Conservation (phyloP, 1,139 yeast species). For the Magnusiomyces ingens region DNA sequence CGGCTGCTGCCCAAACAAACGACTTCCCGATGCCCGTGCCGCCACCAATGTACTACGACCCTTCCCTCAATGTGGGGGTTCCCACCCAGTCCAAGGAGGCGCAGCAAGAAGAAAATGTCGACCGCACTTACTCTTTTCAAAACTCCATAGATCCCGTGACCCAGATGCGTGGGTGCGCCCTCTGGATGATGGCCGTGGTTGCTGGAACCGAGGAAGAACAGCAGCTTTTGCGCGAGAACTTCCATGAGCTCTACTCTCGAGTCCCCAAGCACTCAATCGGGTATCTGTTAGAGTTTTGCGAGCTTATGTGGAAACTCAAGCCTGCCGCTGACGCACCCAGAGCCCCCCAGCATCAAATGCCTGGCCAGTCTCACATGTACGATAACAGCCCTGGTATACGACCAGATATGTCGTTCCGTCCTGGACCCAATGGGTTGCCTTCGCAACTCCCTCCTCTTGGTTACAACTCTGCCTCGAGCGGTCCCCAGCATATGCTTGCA, state of each 20-base stretch:
- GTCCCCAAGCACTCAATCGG: background rate
- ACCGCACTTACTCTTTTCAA: background rate
- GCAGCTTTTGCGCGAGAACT: background rate
- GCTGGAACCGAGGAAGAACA: background rate
- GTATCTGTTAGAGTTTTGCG: background rate
- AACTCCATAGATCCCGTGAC: background rate
- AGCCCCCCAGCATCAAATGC: no score
- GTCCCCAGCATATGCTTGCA: no score
- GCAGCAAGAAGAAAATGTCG: background rate
- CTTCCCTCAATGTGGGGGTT: no score
- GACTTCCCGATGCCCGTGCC: background rate
- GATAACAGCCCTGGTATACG: no score
- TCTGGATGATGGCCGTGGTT: background rate
- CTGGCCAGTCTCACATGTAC: no score
- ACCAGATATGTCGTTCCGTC: no score
- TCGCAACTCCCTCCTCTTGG: no score
- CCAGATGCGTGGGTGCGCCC: background rate
- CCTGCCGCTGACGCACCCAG: background rate
- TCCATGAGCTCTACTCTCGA: background rate
- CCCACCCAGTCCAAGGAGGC: background rate
- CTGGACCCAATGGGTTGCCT: no score
- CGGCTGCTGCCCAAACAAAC: background rate
- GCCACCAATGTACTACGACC: background rate
- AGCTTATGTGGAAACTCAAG: conserved; percentile 1
- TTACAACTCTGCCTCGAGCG: no score